Evolutionary conservation across 805 yeast species (phyloP), one percentile per base, ranked within the genome.

Genomic region (Wickerhamomyces hampshirensis): DNA sequence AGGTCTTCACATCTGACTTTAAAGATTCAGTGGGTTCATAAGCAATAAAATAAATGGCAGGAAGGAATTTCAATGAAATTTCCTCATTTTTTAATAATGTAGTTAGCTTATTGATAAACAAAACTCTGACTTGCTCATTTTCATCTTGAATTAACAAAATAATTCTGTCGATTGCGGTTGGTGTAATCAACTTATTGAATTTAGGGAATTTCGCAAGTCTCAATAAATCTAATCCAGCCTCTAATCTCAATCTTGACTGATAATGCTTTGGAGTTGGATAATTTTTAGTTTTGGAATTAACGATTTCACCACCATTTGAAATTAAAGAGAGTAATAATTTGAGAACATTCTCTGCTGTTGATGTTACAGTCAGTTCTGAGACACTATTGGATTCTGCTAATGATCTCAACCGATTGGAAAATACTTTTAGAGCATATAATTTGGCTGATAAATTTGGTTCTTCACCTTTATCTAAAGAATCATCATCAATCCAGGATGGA

Each of bases 231-330:
- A 73, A 51, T 1, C 94, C 95, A 2, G 94, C 91, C 23, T 63
- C 66, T 9, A 84, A 61, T 47, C 94, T 67, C 33, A 87, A 57
- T 43, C 75, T 72, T 40, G 78, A 69, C 51, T 80, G 82, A 50
- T 63, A 78, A 24, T 62, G 61, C 18, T 54, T 62, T 4, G 95
- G 95, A 0, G 95, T 83, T 12, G 83, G 79, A 46, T 59, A 66
- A 13, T 61, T 58, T 8, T 58, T 62, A 5, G 67, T 48, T 36
- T 67, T 66, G 17, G 54, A 42, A 35, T 71, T 44, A 3, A 80
- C 74, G 23, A 87, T 69, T 50, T 88, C 96, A 19, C 96, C 96
- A 30, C 84, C 83, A 53, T 80, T 80, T 2, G 78, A 75, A 33
- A 87, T 73, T 23, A 84, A 63, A 2, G 87, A 75, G 23, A 75